Evolutionary conservation across 192 early-diverging fungal species (phyloP).

Genomic region (Coemansia umbellata): DNA sequence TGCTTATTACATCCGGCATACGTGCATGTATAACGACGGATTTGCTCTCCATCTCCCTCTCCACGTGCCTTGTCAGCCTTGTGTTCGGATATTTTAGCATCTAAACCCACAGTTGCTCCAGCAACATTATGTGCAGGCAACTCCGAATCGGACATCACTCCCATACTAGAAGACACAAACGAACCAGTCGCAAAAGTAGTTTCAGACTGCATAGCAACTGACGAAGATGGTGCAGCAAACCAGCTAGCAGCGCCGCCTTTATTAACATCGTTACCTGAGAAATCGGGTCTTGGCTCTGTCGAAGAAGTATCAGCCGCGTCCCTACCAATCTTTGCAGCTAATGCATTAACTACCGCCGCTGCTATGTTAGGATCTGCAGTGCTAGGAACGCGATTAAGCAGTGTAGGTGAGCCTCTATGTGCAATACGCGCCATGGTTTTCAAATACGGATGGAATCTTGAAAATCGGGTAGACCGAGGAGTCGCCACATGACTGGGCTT

Average conservation of each 20-base stretch:
- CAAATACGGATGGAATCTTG: constrained; percentile 50
- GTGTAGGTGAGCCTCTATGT: constrained; percentile 33
- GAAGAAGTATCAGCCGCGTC: not conserved
- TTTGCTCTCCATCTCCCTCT: constrained; percentile 13
- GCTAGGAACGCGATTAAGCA: constrained; percentile 41
- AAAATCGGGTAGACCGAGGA: constrained; percentile 42
- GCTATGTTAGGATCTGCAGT: constrained; percentile 43
- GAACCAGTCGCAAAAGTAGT: not conserved
- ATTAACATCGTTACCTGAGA: not conserved
- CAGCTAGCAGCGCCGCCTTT: not conserved
- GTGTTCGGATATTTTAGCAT: not conserved
- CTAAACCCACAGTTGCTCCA: not conserved
- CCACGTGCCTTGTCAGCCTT: not conserved
- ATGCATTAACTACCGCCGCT: constrained; percentile 40
- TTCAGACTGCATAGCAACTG: not conserved
- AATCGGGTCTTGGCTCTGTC: not conserved
- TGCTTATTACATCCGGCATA: constrained; percentile 57
- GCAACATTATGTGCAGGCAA: no score
- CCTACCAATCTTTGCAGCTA: constrained; percentile 16
- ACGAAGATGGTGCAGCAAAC: not conserved
- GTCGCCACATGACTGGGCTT: constrained; percentile 18
- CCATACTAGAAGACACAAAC: not conserved
- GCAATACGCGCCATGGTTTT: constrained; percentile 47
- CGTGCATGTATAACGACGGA: constrained; percentile 35
- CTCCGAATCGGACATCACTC: not conserved